These are phyloP conservation scores for Aspergillus phoenicis DNA, from an alignment of 2,329 filamentous ascomycete genomes.

Conservation along the genomic window DNA sequence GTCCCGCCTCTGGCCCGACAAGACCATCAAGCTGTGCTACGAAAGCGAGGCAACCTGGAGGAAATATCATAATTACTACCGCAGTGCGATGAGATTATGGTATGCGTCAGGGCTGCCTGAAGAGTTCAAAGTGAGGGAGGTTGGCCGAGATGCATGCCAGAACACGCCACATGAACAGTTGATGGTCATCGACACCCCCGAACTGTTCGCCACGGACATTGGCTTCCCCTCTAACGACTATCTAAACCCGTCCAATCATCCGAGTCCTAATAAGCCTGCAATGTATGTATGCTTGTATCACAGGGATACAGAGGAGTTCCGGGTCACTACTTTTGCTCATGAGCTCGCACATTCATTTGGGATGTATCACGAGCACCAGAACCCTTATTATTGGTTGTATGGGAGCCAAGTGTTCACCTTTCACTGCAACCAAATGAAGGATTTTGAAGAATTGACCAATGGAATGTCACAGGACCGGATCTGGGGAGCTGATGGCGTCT, in stretches of 20 bases:
- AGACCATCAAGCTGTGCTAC: conserved; percentile 5
- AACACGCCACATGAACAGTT: background rate
- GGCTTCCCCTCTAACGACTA: background rate
- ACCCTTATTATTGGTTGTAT: conserved; percentile 2
- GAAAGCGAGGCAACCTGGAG: background rate
- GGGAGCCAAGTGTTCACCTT: background rate
- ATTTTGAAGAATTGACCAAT: background rate
- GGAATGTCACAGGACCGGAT: background rate
- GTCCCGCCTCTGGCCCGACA: conserved; percentile 1
- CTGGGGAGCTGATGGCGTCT: conserved; percentile 1
- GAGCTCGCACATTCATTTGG: conserved; percentile 18
- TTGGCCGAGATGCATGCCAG: background rate
- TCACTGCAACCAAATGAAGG: conserved; percentile 2
- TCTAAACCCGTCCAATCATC: too few species aligned
- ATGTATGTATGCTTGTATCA: background rate
- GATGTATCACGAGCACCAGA: conserved; percentile 16
- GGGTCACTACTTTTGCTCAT: conserved; percentile 9
- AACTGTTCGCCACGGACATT: background rate
- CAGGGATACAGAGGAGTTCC: background rate
- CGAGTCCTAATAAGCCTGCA: too few species aligned
- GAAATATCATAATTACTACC: background rate
- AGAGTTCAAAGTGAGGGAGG: background rate
- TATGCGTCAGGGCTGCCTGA: conserved; percentile 11
- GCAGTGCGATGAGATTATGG: conserved; percentile 11
- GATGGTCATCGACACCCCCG: background rate